A percentile compares a stretch with the other conserved stretches of the same genome.
Evolutionary conservation across 2,329 filamentous ascomycete genomes (phyloP).

Genomic region (Penicillium glabrum): DNA sequence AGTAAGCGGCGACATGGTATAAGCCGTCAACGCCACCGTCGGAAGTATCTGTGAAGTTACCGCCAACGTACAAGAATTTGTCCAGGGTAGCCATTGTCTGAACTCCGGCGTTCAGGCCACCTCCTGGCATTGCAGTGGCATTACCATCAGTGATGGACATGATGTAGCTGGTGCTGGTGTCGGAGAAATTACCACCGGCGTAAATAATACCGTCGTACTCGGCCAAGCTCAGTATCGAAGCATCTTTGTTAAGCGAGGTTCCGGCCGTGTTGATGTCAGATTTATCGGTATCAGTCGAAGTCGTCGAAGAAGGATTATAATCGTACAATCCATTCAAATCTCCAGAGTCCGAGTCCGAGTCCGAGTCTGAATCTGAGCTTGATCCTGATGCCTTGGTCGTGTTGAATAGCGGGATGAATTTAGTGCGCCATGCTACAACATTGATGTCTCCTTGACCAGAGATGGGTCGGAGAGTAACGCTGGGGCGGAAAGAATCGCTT

Average conservation of each 20-base stretch:
- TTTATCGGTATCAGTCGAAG: slow-evolving; percentile 62
- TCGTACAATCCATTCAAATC: slow-evolving; percentile 90
- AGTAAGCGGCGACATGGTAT: slow-evolving; percentile 74
- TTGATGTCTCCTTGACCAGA: slow-evolving; percentile 63
- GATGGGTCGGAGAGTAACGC: slow-evolving; percentile 73
- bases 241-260: slow-evolving; percentile 64
- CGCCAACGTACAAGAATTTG: slow-evolving; percentile 74
- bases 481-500: slow-evolving; percentile 71
- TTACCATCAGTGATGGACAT: slow-evolving; percentile 68
- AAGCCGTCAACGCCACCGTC: slow-evolving; percentile 64
- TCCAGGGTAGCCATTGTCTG: slow-evolving; percentile 66
- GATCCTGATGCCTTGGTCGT: slow-evolving; percentile 32
- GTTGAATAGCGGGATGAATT: slow-evolving; percentile 64
- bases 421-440: slow-evolving; percentile 85
- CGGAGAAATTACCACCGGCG: slow-evolving; percentile 82
- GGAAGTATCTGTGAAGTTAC: slow-evolving; percentile 75
- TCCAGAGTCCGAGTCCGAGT: slow-evolving; percentile 39
- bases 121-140: slow-evolving; percentile 61
- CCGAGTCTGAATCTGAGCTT: neutral
- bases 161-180: slow-evolving; percentile 68
- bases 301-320: slow-evolving; percentile 66
- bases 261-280: slow-evolving; percentile 79
- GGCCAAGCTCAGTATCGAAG: slow-evolving; percentile 69
- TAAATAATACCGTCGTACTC: slow-evolving; percentile 66
- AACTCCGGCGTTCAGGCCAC: slow-evolving; percentile 81